Evolutionary conservation across 116 monocot species (phyloP).

Genomic region (Posidonia oceanica): DNA sequence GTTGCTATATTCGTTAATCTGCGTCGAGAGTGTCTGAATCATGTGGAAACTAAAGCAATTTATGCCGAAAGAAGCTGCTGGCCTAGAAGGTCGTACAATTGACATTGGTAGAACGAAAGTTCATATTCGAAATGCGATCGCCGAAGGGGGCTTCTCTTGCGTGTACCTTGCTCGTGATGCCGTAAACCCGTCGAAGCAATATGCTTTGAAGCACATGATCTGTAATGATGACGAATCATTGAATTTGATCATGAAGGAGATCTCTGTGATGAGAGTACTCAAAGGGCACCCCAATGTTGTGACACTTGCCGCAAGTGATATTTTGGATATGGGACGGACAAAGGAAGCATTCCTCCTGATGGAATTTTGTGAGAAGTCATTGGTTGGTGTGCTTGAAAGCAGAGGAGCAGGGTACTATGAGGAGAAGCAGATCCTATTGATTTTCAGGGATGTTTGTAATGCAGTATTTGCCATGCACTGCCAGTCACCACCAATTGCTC

Average conservation of each 20-base stretch:
- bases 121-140: conserved; percentile 61
- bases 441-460: conserved; percentile 91
- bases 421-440: conserved; percentile 67
- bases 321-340: conserved; percentile 64
- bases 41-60: conserved; percentile 93
- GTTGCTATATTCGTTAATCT: no score
- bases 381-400: conserved; percentile 58
- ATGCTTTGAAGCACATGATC: conserved; percentile 91
- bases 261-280: conserved; percentile 65
- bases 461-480: conserved; percentile 91
- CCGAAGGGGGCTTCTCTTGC: conserved; percentile 95
- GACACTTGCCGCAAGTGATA: conserved; percentile 39
- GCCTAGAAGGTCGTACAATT: conserved; percentile 64
- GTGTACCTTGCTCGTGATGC: conserved; percentile 74
- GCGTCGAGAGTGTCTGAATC: not conserved
- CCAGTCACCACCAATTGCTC: conserved; percentile 90
- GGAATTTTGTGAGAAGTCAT: conserved; percentile 90
- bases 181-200: conserved; percentile 49
- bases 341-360: conserved; percentile 78
- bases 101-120: conserved; percentile 72
- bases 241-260: conserved; percentile 68
- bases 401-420: conserved; percentile 73
- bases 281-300: conserved; percentile 91
- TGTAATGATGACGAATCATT: conserved; percentile 77
- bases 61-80: conserved; percentile 49